These are phyloP conservation scores for Nannizziopsis arthrosporioides DNA, from an alignment of 2,329 filamentous ascomycete genomes.

Conservation along the genomic window DNA sequence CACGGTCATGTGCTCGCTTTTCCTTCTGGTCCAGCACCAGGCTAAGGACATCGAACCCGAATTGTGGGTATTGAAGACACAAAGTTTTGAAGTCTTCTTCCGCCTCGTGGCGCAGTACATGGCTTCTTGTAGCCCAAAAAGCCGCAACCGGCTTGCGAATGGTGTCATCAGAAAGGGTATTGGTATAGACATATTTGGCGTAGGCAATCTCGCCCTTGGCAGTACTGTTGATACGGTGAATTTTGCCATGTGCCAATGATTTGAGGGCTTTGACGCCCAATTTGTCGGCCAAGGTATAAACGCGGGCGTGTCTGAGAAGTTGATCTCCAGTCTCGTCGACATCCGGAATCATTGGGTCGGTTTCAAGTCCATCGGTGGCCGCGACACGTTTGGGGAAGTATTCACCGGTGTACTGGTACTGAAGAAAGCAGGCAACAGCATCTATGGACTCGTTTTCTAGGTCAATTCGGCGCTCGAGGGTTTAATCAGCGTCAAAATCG, in stretches of 20 bases:
- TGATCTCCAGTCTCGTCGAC: conserved; percentile 70
- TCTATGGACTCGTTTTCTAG: conserved; percentile 58
- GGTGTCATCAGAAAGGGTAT: conserved; percentile 56
- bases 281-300: conserved; percentile 80
- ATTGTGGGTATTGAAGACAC: conserved; percentile 82
- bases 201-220: conserved; percentile 85
- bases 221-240: conserved; percentile 79
- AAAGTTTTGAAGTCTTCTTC: conserved; percentile 73
- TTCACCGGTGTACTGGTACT: conserved; percentile 74
- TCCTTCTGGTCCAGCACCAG: conserved; percentile 37
- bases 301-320: conserved; percentile 74
- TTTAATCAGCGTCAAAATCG: not conserved
- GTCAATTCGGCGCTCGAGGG: conserved; percentile 51
- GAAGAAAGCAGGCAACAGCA: conserved; percentile 65
- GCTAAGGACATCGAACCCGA: conserved; percentile 82
- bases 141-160: conserved; percentile 76
- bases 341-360: conserved; percentile 51
- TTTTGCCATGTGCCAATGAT: conserved; percentile 71
- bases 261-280: conserved; percentile 58
- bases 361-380: conserved; percentile 55
- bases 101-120: conserved; percentile 72
- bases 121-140: conserved; percentile 75
- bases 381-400: conserved; percentile 60
- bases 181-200: conserved; percentile 77
- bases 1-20: conserved; percentile 29